These are phyloP conservation scores for Cymbopogon citratus DNA, from an alignment of 176 grass and related monocot species.

Conservation along the genomic window DNA sequence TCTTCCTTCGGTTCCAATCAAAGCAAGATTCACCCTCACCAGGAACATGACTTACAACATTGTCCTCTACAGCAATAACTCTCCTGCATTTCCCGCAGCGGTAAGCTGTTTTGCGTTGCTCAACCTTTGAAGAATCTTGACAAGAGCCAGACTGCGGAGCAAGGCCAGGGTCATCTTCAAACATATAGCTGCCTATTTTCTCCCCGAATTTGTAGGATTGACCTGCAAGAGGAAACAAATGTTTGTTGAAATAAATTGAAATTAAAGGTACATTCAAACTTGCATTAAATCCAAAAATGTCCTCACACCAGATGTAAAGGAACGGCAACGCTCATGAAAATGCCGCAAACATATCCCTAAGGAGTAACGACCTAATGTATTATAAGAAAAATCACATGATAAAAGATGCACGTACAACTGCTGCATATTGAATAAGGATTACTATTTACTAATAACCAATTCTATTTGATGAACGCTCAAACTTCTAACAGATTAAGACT, in stretches of 20 bases:
- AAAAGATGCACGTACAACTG: background rate
- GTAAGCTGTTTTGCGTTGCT: constrained; percentile 48
- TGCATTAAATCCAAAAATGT: background rate
- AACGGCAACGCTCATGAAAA: background rate
- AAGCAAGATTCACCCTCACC: constrained; percentile 76
- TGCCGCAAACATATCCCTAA: background rate
- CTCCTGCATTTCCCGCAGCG: constrained; percentile 91
- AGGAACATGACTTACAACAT: constrained; percentile 69
- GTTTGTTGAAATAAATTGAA: background rate
- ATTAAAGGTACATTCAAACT: background rate
- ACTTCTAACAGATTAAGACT: background rate
- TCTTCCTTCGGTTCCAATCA: constrained; percentile 60
- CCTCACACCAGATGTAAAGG: background rate
- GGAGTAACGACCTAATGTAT: background rate
- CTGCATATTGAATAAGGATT: background rate
- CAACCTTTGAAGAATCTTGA: constrained; percentile 18
- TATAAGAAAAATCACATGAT: background rate
- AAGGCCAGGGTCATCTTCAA: constrained; percentile 77
- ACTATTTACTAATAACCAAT: background rate
- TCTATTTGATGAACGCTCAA: background rate
- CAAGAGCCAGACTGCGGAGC: constrained; percentile 20
- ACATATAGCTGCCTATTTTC: constrained; percentile 59
- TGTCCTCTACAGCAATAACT: constrained; percentile 57
- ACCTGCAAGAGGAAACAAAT: constrained; percentile 25
- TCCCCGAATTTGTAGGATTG: constrained; percentile 70